A percentile compares a stretch with the other conserved stretches of the same genome.
Conservation (phyloP, 2,329 filamentous ascomycete species). For the Botryotinia narcissicola region DNA sequence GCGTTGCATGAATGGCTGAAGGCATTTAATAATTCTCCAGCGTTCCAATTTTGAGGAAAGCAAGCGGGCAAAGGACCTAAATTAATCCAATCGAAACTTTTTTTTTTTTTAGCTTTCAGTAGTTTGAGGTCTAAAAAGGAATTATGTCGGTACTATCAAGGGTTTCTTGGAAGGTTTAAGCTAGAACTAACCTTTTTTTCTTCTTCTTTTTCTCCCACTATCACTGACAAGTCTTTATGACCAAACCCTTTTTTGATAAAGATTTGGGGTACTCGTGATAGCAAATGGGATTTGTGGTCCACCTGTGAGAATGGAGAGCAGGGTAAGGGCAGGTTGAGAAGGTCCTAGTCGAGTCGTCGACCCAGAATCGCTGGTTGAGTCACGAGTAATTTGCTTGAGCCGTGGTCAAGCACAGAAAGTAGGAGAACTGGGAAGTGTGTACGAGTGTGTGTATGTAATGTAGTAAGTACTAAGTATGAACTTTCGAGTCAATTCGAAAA, state of each 20-base stretch:
- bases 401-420: neutral
- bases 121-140: conserved; percentile 5
- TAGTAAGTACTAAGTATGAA: neutral
- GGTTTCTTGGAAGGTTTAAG: neutral
- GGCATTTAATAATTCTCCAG: conserved; percentile 11
- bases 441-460: no score
- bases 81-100: neutral
- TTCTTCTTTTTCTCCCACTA: neutral
- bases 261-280: neutral
- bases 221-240: neutral
- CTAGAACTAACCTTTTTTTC: conserved; percentile 6
- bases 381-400: neutral
- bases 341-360: neutral
- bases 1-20: conserved; percentile 20
- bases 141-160: conserved; percentile 9
- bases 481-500: neutral
- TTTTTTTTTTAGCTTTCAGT: conserved; percentile 2
- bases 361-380: neutral
- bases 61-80: neutral
- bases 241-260: neutral
- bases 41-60: neutral
- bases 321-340: neutral
- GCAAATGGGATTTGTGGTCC: neutral
- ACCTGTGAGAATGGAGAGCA: neutral
- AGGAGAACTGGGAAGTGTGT: neutral